Base-by-base conservation (phyloP, 2,329 filamentous ascomycete genomes). In the Alternaria alternata region DNA sequence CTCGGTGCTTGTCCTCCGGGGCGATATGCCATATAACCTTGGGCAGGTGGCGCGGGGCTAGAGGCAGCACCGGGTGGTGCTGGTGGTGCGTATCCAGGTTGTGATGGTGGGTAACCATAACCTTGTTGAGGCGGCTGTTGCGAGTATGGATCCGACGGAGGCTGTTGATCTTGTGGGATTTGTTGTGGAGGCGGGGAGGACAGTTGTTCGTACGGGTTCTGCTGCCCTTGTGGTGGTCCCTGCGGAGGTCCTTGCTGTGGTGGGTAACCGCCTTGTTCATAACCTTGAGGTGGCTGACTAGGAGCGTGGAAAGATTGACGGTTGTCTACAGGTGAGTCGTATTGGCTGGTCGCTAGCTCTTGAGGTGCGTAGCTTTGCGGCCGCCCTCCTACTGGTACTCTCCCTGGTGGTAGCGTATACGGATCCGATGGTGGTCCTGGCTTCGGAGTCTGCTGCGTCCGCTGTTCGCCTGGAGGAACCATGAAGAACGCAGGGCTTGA, bases 281-380 rank as follows among this genome's bases (percentile, higher is more conserved):
- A 72, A 20, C 67, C 65, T 65, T 73, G 72, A 3, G 66, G 65
- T 53, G 62, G 63, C 52, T 68, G 69, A 32, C 57, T 64, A 2
- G 66, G 72, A 4, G 69, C 53, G 64, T 69, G 51, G 62, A 80
- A 80, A 18, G 78, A 79, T 43, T 81, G 78, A 12, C 81, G 72
- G 59, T 78, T 79, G 63, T 83, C 82, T 3, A 81, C 67, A 1
- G 82, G 82, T 7, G 80, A 82, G 62, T 84, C 82, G 60, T 80
- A 83, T 26, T 80, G 78, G 11, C 78, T 75, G 5, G 81, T 82
- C 18, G 81, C 78, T 18, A 84, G 74, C 67, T 84, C 82, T 60
- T 84, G 82, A 5, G 82, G 82, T 11, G 70, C 77, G 47, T 73
- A 79, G 53, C 76, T 79, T 48, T 77, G 76, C 3, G 77, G 76